Conservation (phyloP, 2,329 filamentous ascomycete species). For the Triangularia setosa region DNA sequence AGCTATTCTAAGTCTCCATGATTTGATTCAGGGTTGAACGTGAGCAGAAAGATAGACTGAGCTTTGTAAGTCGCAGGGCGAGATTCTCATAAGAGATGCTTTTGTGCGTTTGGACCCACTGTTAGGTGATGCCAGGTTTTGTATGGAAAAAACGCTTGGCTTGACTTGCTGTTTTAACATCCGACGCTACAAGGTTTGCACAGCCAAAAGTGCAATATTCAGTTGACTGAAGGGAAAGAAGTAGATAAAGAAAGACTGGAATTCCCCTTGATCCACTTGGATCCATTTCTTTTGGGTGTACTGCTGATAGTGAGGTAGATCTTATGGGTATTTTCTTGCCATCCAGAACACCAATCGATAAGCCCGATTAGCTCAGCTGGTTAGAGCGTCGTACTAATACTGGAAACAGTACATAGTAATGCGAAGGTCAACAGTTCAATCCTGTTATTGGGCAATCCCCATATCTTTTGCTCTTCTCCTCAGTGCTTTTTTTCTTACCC, state of each 20-base stretch:
- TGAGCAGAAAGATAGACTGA: background rate
- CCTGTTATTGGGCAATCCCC: background rate
- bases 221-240: background rate
- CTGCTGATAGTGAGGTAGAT: background rate
- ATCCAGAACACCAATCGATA: background rate
- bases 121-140: background rate
- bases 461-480: background rate
- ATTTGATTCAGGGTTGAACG: background rate
- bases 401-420: background rate
- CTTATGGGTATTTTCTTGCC: background rate
- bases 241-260: background rate
- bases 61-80: background rate
- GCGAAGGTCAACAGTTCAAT: conserved; percentile 4
- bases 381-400: conserved; percentile 3
- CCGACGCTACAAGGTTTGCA: background rate
- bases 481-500: background rate
- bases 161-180: background rate
- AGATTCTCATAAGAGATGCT: background rate
- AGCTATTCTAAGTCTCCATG: background rate
- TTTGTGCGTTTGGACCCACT: background rate
- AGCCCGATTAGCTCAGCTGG: conserved; percentile 3
- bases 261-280: background rate
- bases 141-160: background rate
- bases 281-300: too few relatives aligned
- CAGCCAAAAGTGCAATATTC: background rate